Conservation (phyloP, 208 protist species). For the Spongospora subterranea region DNA sequence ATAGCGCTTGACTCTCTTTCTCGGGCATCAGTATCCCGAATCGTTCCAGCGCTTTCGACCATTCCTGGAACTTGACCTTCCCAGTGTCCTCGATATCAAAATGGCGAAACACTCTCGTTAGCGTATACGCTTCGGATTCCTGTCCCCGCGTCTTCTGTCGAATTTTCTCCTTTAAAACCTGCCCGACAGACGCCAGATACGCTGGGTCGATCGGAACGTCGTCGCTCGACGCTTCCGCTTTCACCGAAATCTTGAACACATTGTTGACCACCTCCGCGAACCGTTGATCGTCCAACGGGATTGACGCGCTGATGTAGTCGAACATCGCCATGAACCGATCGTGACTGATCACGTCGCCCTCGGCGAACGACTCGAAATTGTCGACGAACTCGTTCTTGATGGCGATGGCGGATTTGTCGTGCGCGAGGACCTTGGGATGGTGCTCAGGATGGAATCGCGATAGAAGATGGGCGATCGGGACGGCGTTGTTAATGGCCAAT, state of each 20-base stretch:
- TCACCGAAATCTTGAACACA: not conserved
- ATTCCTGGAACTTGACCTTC: not conserved
- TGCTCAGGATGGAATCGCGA: constrained; percentile 5
- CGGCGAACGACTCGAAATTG: not conserved
- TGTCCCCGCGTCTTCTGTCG: constrained; percentile 35
- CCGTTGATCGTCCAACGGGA: not conserved
- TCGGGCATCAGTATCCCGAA: constrained; percentile 50
- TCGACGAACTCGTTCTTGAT: not conserved
- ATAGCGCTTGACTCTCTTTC: constrained; percentile 11
- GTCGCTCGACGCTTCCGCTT: not conserved
- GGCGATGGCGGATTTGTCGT: not conserved
- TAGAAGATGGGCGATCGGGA: not conserved
- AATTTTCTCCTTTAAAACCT: constrained; percentile 52
- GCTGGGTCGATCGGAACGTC: not conserved
- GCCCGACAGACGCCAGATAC: constrained; percentile 32
- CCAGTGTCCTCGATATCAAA: constrained; percentile 37
- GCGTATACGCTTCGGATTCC: constrained; percentile 35
- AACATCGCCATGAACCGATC: not conserved
- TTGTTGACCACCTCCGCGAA: not conserved
- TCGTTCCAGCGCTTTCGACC: constrained; percentile 20
- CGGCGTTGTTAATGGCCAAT: not conserved
- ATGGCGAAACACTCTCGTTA: constrained; percentile 41
- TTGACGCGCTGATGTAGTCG: not conserved
- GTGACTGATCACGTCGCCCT: not conserved
- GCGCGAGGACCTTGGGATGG: not conserved